A percentile compares a stretch with the other conserved stretches of the same genome.
Conservation (phyloP, 352 stramenopile species). For the Phytopythium cucurbitacearum region DNA sequence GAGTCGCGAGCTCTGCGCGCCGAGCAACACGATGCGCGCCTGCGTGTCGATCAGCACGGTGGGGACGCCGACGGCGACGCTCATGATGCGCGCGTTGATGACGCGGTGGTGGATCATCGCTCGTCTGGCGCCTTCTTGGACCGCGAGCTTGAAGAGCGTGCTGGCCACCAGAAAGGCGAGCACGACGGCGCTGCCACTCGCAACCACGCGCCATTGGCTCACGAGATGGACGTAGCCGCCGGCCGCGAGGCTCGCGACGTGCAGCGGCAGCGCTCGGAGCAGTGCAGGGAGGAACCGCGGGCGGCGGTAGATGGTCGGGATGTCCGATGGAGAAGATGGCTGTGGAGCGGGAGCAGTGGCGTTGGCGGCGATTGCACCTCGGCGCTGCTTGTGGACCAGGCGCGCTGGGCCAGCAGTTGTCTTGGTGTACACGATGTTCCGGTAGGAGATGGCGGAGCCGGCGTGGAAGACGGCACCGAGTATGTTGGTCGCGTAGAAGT, state of each 20-base stretch:
- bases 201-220: constrained; percentile 9
- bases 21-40: constrained; percentile 28
- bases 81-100: constrained; percentile 37
- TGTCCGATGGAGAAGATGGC: constrained; percentile 4
- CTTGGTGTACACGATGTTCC: constrained; percentile 19
- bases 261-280: not conserved
- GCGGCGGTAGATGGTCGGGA: constrained; percentile 3
- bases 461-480: constrained; percentile 18
- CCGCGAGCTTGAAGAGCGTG: constrained; percentile 21
- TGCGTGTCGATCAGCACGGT: constrained; percentile 48
- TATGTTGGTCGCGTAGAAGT: constrained; percentile 23
- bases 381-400: constrained; percentile 15
- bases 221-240: constrained; percentile 22
- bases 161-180: constrained; percentile 19
- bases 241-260: constrained; percentile 7
- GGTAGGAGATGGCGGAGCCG: constrained; percentile 9
- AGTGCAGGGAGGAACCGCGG: not conserved
- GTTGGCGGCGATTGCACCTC: constrained; percentile 5
- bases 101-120: constrained; percentile 12
- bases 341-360: constrained; percentile 7
- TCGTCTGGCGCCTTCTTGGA: constrained; percentile 20
- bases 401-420: constrained; percentile 13
- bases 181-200: constrained; percentile 11
- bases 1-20: constrained; percentile 15
- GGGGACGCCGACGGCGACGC: constrained; percentile 25